phyloP scores from a whole-genome alignment of 2,329 filamentous ascomycete species.

The Pseudogymnoascus sp. region DNA sequence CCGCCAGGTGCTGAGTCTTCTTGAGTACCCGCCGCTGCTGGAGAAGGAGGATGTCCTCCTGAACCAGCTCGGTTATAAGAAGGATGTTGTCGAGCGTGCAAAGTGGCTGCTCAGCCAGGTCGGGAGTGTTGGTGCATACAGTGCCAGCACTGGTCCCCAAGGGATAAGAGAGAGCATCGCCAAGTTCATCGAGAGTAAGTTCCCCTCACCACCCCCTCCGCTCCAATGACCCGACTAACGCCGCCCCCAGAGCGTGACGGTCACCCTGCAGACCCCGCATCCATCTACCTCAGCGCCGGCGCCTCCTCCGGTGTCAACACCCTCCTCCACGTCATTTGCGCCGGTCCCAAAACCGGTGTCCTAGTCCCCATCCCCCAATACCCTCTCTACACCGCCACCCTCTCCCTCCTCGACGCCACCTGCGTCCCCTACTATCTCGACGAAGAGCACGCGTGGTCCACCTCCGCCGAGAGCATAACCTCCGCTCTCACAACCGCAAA shows the following conservation, averaged over 20 bases:
- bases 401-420: constrained; percentile 74
- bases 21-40: constrained; percentile 83
- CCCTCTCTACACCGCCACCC: constrained; percentile 90
- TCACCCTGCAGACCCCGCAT: constrained; percentile 68
- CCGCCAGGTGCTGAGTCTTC: constrained; percentile 84
- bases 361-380: constrained; percentile 97
- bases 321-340: constrained; percentile 81
- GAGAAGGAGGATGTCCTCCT: constrained; percentile 74
- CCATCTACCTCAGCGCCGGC: constrained; percentile 85
- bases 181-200: constrained; percentile 78
- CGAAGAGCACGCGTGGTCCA: constrained; percentile 80
- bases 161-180: constrained; percentile 84
- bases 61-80: constrained; percentile 73
- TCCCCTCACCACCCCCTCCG: background rate
- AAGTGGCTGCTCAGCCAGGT: constrained; percentile 72
- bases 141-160: constrained; percentile 81
- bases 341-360: constrained; percentile 67
- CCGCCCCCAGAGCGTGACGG: constrained; percentile 65
- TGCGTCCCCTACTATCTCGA: constrained; percentile 93
- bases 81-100: constrained; percentile 80
- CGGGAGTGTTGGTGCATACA: constrained; percentile 92
- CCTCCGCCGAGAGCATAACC: constrained; percentile 71
- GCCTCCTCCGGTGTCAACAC: constrained; percentile 94
- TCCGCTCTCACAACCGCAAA: constrained; percentile 66
- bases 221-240: background rate